Evolutionary conservation across 192 early-diverging fungal genomes (phyloP).

Genomic region (Podila epigama): DNA sequence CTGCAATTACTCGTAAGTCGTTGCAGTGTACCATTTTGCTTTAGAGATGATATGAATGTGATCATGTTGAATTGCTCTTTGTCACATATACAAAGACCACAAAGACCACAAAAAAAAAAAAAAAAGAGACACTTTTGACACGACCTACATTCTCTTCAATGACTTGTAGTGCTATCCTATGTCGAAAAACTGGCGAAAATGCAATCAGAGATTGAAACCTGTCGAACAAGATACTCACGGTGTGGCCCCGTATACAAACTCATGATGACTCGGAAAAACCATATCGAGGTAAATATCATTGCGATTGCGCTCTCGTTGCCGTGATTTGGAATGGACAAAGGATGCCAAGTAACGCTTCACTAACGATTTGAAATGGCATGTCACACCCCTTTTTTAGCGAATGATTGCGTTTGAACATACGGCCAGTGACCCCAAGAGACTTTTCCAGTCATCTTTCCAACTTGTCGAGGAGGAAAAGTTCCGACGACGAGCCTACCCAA

Average conservation of each 20-base stretch:
- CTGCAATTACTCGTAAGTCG: slow-evolving; percentile 2
- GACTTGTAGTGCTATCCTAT: slow-evolving; percentile 6
- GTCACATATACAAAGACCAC: no score
- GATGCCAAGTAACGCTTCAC: background rate
- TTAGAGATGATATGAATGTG: no score
- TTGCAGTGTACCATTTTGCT: no score
- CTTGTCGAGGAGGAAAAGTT: slow-evolving; percentile 86
- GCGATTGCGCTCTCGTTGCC: no score
- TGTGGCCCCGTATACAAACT: slow-evolving; percentile 40
- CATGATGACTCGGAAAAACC: slow-evolving; percentile 54
- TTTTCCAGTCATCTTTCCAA: slow-evolving; percentile 79
- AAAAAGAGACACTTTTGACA: no score
- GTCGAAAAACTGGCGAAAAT: slow-evolving; percentile 40
- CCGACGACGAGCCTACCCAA: slow-evolving; percentile 79
- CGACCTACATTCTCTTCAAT: background rate
- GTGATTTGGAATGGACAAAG: background rate
- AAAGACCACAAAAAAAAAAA: no score
- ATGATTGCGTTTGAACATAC: slow-evolving; percentile 82
- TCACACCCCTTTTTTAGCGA: slow-evolving; percentile 45
- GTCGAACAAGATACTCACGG: slow-evolving; percentile 21
- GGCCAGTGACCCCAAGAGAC: slow-evolving; percentile 75
- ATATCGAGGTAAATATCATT: slow-evolving; percentile 54
- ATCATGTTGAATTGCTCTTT: no score
- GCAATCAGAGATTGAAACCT: slow-evolving; percentile 23
- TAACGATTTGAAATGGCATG: no score